Percentiles rank a stretch among this genome's conserved stretches.
Conservation (phyloP, 78 protist genomes). For the Thecamonas trahens region DNA sequence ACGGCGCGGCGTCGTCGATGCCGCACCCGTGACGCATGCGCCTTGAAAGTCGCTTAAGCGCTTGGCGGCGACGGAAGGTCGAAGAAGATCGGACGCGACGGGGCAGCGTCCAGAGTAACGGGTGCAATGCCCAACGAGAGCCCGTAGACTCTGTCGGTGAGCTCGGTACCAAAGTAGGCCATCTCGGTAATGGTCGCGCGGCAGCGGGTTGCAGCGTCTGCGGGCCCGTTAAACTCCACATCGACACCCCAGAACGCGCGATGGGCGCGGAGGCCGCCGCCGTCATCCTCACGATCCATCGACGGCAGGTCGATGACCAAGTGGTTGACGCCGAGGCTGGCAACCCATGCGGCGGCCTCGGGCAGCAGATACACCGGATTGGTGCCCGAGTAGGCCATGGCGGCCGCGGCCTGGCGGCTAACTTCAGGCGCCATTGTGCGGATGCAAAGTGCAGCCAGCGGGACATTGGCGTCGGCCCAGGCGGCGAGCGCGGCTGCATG, state of each 20-base stretch:
- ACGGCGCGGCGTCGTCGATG: no score
- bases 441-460: no score
- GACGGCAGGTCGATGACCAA: background rate
- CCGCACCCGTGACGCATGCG: no score
- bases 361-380: background rate
- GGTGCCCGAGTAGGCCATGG: background rate
- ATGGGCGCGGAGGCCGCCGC: background rate
- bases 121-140: background rate
- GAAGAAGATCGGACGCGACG: background rate
- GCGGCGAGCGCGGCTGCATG: no score
- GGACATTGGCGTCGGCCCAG: no score
- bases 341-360: background rate
- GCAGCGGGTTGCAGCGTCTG: no score
- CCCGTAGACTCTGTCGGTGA: background rate
- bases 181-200: background rate
- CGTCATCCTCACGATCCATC: background rate
- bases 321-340: background rate
- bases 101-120: background rate
- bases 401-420: no score
- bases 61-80: no score
- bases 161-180: background rate
- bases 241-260: background rate
- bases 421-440: no score
- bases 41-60: no score
- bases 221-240: no score